Evolutionary conservation across 257 asterid species (phyloP).

Genomic region (Capsicum chinense): DNA sequence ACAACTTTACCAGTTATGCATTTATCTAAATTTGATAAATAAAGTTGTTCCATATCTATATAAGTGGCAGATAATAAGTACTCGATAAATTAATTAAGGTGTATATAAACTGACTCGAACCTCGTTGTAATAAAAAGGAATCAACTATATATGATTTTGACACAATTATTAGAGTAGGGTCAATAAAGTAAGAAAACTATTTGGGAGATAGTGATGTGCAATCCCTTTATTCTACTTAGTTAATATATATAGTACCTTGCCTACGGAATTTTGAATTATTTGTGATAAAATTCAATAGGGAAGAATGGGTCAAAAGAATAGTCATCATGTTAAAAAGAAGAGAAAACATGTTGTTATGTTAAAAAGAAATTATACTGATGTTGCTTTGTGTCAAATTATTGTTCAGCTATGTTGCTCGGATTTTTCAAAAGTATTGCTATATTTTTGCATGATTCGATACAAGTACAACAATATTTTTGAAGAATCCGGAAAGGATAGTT

Average conservation of each 20-base stretch:
- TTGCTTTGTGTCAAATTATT: background rate
- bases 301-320: slow-evolving; percentile 21
- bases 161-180: slow-evolving; percentile 4
- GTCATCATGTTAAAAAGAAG: slow-evolving; percentile 30
- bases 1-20: no score
- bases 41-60: background rate
- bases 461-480: background rate
- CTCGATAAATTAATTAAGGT: rapidly evolving
- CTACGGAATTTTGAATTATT: slow-evolving; percentile 4
- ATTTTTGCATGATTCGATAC: no score
- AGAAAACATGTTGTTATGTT: slow-evolving; percentile 26
- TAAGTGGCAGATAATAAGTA: background rate
- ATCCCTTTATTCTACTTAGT: background rate
- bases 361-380: background rate
- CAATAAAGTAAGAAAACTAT: slow-evolving; percentile 1
- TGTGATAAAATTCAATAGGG: slow-evolving; percentile 3
- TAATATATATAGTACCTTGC: slow-evolving; percentile 11
- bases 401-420: background rate
- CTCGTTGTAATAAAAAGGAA: background rate
- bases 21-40: background rate
- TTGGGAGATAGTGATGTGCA: slow-evolving; percentile 17
- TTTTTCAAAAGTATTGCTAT: background rate
- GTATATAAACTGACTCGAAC: background rate
- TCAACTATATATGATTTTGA: background rate
- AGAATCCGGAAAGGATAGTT: background rate